Evolutionary conservation across 2,329 filamentous ascomycete genomes (phyloP), one percentile per base, ranked within the genome.

Genomic region (Trichocomaceae sp.): DNA sequence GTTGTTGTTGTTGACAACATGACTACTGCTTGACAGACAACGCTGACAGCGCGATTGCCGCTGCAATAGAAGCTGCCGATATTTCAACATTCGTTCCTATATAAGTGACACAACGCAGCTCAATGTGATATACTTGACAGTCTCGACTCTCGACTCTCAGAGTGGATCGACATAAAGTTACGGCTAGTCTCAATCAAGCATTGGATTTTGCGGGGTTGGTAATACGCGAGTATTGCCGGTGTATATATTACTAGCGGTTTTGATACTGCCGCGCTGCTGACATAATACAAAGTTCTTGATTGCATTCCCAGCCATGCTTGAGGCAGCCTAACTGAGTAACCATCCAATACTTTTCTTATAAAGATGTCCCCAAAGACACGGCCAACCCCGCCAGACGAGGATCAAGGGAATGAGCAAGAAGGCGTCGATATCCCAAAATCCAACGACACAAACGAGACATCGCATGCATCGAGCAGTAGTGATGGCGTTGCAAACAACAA

Each of bases 401-500:
- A 19, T 7, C n/a, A 31, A 12, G 29, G 52, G 17, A 8, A 26
- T 1, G 12, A 26, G 6, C 31, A 33, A 35, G 49, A 56, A 26
- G 29, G 33, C 17, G 48, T 19, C 2, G 19, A 50, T 15, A 20
- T 15, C 12, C 17, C 33, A 44, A 41, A 52, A 23, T 10, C n/a
- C 20, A 50, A 47, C 50, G 39, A 54, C 17, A 47, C 37, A 39
- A 23, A n/a, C 37, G 49, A 55, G 19, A 33, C 57, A 33, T n/a
- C 56, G 51, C 54, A 61, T 23, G 29, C 55, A n/a, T 57, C 58
- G 37, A 53, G 54, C 22, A 33, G 39, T 8, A 17, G 50, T 20
- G 48, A 56, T 39, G 50, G 52, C 37, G 62, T 63, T 50, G 60
- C 65, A 19, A 60, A 64, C 5, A 72, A 65, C 5, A 72, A 65